Percentiles rank a stretch among this genome's conserved stretches.
phyloP scores from a whole-genome alignment of 73 alveolate genomes.

The Symbiodinium pilosum region DNA sequence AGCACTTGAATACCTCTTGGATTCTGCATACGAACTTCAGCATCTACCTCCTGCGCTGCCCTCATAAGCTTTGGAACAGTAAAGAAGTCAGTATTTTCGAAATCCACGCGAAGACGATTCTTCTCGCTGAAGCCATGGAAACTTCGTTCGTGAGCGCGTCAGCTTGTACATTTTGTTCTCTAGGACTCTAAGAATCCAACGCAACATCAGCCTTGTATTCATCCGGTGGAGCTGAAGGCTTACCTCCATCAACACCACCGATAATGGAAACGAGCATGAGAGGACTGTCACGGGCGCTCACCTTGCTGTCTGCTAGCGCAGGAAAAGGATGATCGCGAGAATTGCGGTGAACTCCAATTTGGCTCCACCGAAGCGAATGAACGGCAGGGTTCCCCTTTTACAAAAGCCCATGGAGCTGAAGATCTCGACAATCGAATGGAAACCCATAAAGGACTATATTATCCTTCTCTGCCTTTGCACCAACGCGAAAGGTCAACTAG shows the following conservation, averaged over 20 bases:
- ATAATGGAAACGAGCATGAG: constrained; percentile 6
- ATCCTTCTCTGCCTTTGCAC: constrained; percentile 51
- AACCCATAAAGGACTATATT: constrained; percentile 16
- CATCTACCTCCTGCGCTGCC: constrained; percentile 6
- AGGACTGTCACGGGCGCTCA: background rate
- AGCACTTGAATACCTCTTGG: background rate
- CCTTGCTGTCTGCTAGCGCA: constrained; percentile 30
- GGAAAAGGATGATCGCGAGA: background rate
- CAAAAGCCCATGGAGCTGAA: constrained; percentile 19
- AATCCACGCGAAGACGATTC: background rate
- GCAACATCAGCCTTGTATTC: background rate
- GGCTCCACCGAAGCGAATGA: constrained; percentile 2
- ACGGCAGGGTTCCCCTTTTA: constrained; percentile 37
- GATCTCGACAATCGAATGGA: background rate
- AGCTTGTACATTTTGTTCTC: constrained; percentile 8
- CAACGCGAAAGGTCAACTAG: constrained; percentile 7
- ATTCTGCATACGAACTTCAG: background rate
- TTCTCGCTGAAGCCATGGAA: background rate
- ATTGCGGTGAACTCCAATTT: background rate
- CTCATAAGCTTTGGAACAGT: background rate
- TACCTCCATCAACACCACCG: constrained; percentile 31
- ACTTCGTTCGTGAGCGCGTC: background rate
- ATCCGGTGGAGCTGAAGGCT: background rate
- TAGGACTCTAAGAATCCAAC: constrained; percentile 43
- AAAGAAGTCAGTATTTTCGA: background rate